Percentiles rank a stretch among this genome's conserved stretches.
phyloP scores from a whole-genome alignment of 2,329 filamentous ascomycete species.

The Exserohilum rostratum region DNA sequence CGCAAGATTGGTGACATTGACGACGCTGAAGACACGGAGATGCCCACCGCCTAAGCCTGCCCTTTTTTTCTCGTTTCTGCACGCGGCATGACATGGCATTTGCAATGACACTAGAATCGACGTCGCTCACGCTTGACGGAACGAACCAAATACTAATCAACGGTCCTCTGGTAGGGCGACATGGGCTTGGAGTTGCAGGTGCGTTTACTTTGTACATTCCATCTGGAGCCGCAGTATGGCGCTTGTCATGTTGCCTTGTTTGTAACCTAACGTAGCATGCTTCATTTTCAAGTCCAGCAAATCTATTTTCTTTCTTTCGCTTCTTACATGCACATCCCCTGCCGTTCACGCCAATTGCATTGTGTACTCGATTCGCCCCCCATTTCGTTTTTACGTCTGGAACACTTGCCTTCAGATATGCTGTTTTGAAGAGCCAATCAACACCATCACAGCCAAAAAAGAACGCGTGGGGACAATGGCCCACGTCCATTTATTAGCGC shows the following conservation, averaged over 20 bases:
- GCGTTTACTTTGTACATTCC: conserved; percentile 15
- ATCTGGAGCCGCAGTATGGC: conserved; percentile 11
- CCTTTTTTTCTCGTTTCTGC: background rate
- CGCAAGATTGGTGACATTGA: conserved; percentile 44
- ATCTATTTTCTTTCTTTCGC: background rate
- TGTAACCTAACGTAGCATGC: background rate
- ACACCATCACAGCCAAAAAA: background rate
- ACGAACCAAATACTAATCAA: conserved; percentile 12
- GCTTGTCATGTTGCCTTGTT: conserved; percentile 16
- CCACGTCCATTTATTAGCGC: background rate
- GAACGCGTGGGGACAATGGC: conserved; percentile 14
- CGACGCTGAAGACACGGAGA: conserved; percentile 41
- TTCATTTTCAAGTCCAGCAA: background rate
- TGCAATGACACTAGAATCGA: conserved; percentile 24
- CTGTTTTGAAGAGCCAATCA: conserved; percentile 9
- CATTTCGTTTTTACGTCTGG: background rate
- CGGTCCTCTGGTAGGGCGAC: conserved; percentile 13
- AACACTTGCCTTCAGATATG: background rate
- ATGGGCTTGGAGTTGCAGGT: conserved; percentile 25
- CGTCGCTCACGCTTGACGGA: conserved; percentile 35
- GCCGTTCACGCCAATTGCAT: background rate
- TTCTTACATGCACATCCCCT: background rate
- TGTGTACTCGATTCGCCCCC: background rate
- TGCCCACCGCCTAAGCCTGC: conserved; percentile 31
- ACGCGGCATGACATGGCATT: conserved; percentile 3